Conservation (phyloP, 495 filamentous ascomycete genomes). For the Delitschia confertaspora region DNA sequence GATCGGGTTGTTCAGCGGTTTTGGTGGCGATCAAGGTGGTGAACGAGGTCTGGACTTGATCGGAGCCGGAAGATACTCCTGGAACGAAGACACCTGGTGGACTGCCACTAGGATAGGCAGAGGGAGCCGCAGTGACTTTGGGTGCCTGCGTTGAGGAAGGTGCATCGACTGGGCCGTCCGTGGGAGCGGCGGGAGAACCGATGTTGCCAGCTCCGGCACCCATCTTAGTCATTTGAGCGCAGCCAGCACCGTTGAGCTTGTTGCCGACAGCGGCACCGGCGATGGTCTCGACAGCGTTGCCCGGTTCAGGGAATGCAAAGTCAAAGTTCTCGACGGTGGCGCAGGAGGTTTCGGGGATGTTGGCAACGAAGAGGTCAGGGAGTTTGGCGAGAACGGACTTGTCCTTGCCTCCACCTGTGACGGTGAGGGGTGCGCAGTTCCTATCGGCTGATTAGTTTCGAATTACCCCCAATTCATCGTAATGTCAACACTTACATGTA, state of each 20-base stretch:
- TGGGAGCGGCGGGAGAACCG: conserved; percentile 11
- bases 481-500: too few relatives aligned
- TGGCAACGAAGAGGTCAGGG: conserved; percentile 74
- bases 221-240: conserved; percentile 21
- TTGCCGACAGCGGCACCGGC: not conserved
- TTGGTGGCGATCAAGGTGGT: not conserved
- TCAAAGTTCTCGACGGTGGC: conserved; percentile 40
- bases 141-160: not conserved
- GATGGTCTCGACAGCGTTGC: conserved; percentile 41
- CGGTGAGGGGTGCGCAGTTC: conserved; percentile 48
- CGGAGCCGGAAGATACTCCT: conserved; percentile 21
- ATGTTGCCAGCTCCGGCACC: conserved; percentile 27
- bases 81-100: conserved; percentile 23
- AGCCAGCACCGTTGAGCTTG: conserved; percentile 8
- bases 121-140: not conserved
- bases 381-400: conserved; percentile 45
- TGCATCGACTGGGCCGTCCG: not conserved
- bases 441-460: conserved; percentile 76
- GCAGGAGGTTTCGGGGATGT: conserved; percentile 52
- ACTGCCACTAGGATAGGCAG: conserved; percentile 4
- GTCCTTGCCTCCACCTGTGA: conserved; percentile 38
- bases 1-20: not conserved
- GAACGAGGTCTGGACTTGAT: conserved; percentile 2
- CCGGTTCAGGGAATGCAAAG: conserved; percentile 48
- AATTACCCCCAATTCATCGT: not conserved